Conservation (phyloP, 31 red algal species). For the Bonnemaisonia californica region DNA sequence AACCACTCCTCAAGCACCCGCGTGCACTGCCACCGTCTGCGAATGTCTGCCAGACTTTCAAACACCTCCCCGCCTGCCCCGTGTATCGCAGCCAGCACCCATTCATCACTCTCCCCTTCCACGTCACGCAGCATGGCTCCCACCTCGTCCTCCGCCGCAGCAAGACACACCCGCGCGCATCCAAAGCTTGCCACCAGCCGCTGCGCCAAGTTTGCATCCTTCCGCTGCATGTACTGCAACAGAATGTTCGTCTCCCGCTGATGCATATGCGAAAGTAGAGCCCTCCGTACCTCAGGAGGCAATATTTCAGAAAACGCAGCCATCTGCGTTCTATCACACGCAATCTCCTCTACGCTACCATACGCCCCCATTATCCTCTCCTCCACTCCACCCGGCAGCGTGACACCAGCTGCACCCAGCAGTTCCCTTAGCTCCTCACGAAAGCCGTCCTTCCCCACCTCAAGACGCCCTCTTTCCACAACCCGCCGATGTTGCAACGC, state of each 20-base stretch:
- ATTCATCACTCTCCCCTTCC: not conserved
- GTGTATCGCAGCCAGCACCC: not conserved
- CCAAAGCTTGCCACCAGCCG: not conserved
- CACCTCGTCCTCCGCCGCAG: not conserved
- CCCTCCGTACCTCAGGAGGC: not conserved
- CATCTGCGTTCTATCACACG: not conserved
- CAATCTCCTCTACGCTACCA: not conserved
- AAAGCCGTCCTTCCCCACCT: not conserved
- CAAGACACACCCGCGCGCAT: not conserved
- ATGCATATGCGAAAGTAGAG: not conserved
- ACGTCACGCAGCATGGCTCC: not conserved
- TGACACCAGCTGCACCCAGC: not conserved
- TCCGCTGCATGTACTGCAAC: not conserved
- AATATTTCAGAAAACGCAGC: not conserved
- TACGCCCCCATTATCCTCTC: not conserved
- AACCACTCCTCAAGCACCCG: not conserved
- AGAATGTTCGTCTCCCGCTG: not conserved
- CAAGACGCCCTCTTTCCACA: not conserved
- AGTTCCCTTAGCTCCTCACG: not conserved
- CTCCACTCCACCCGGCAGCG: not conserved
- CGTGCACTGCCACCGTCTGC: not conserved
- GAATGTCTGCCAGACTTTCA: not conserved
- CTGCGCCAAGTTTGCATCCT: not conserved
- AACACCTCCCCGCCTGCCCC: not conserved
- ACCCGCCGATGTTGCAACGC: not conserved